Base-by-base conservation (phyloP, 495 filamentous ascomycete genomes). In the Talaromyces liani region DNA sequence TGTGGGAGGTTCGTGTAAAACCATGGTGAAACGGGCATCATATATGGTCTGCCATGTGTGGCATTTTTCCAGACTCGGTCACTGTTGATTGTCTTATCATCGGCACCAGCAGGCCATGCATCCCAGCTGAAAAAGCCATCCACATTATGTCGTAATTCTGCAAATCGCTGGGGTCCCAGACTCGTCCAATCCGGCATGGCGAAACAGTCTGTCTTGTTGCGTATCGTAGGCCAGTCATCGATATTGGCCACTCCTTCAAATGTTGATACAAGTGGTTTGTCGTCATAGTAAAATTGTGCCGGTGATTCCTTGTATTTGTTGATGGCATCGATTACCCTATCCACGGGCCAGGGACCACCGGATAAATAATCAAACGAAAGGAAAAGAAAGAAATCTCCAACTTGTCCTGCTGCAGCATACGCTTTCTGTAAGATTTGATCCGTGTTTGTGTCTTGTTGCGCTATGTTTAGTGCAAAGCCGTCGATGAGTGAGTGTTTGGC, bases 11-110 rank as follows among this genome's bases (percentile, higher is more conserved):
- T 87, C 69, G 79, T 81, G 66, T 88, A 93, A 71, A 92, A 91
- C 84, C 87, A 91, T 1, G 89, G 89, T 16, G 87, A 87, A 14
- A 90, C 85, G 16, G 84, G 83, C 89, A 91, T 91, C 89, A 92
- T 91, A 73, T 86, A 92, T 6, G 84, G 77, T 71, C 90, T 90
- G 1, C 78, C 80, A 7, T 66, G 70, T 10, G 84, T 72, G 18
- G 72, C 73, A 9, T 75, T 69, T 41, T 78, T 75, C 73, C 85
- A 91, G 0, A 76, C 72, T 20, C 71, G 64, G 65, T 92, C 89
- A 27, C 78, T 77, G 18, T 72, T 71, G 1, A 76, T 78, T 2
- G 75, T 75, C 71, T 86, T 88, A 34, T 80, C 75, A 1, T 74
- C 69, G 2, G 82, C 75, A 18, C 85, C 84, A 5, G 82, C 74